Base-by-base conservation (phyloP, 2,329 filamentous ascomycete genomes). In the Aspergillus sp. region DNA sequence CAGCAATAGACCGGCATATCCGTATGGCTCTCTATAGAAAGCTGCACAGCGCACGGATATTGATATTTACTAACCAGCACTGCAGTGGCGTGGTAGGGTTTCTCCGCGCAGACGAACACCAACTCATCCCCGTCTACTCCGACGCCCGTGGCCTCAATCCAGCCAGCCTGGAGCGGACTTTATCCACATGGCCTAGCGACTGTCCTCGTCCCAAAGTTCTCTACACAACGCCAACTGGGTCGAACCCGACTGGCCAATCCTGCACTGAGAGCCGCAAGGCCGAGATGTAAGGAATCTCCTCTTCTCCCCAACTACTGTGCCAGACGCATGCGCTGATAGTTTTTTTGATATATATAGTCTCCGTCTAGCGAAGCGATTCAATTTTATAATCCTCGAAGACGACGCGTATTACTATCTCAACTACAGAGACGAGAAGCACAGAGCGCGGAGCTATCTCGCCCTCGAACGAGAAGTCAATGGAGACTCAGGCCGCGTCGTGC, bases 201-300 rank as follows among this genome's bases (percentile, higher is more conserved):
- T 29, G 14, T 31, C 31, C 13, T 2, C 16, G 49, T 3, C 49
- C 49, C 9, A 46, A 41, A 13, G 49, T 47, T 13, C 23, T 52
- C 9, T 52, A 52, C 23, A 52, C 49, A 19, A 47, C 44, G 11
- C 49, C 49, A 13, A 52, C 49, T 20, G 49, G 49, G n/a, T 52
- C 49, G 6, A 52, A 52, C 21, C 49, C 49, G 4, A 52, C 49
- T 1, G 49, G 49, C 10, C 49, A 52, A 34, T 52, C 49, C 13
- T 52, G 49, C 17, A 47, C 49, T 9, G 44, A 52, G 43, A 11
- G 3, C 34, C 49, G 49, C 32, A 52, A 52, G 23, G 20, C 21
- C 1, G 34, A 46, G 13, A 52, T 52, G 49, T 52, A 34, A 20
- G 43, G 3, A 29, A 7, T 14, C 17, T 20, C n/a, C 41, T 20